Conservation (phyloP, 2,329 filamentous ascomycete genomes). For the Colletotrichum destructivum region DNA sequence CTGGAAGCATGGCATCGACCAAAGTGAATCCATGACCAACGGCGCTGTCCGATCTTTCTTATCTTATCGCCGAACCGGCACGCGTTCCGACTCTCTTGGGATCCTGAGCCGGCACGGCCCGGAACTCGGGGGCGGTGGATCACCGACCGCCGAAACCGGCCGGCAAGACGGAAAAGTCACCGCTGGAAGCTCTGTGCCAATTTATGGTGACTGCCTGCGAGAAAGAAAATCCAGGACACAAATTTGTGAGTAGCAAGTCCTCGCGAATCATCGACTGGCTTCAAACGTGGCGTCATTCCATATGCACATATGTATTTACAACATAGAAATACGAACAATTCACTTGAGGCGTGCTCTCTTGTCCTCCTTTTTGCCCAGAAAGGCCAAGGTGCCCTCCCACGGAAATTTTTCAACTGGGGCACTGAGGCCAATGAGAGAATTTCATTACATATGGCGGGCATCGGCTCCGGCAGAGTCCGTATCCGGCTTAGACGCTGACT, state of each 20-base stretch:
- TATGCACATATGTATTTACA: too few species aligned
- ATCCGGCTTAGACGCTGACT: slow-evolving; percentile 16
- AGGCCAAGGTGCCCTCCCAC: not conserved
- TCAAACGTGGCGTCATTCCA: too few species aligned
- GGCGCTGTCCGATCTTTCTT: not conserved
- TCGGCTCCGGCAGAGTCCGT: not conserved
- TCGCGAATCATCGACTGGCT: too few species aligned
- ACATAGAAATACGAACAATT: too few species aligned
- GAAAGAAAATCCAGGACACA: too few species aligned
- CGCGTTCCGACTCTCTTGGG: not conserved
- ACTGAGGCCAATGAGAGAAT: slow-evolving; percentile 23
- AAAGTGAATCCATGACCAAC: not conserved
- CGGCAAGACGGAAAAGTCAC: slow-evolving; percentile 5
- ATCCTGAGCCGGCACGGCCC: slow-evolving; percentile 6
- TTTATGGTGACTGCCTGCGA: too few species aligned
- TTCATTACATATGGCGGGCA: slow-evolving; percentile 26
- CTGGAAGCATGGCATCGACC: not conserved
- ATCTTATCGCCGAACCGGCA: slow-evolving; percentile 18
- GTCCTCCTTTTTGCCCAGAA: not conserved
- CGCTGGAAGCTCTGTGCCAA: not conserved
- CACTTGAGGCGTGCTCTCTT: too few species aligned
- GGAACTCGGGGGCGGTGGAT: slow-evolving; percentile 8
- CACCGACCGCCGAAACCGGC: slow-evolving; percentile 11
- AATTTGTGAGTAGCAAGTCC: too few species aligned
- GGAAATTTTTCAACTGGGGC: not conserved